Conservation (phyloP, 192 early-diverging fungal genomes). For the Coemansia sp. region DNA sequence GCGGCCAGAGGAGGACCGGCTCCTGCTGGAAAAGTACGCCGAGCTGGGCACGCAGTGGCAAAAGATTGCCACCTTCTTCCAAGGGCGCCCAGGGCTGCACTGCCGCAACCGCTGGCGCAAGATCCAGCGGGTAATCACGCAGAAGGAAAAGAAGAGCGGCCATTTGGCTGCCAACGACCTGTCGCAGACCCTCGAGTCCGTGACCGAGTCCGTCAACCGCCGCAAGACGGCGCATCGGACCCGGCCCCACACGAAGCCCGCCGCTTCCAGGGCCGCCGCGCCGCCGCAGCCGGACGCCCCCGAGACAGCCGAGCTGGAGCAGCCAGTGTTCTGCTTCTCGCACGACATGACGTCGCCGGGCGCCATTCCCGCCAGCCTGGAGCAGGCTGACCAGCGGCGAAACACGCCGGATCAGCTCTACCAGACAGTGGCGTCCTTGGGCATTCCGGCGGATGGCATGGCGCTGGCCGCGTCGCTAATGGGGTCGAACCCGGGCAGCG, state of each 20-base stretch:
- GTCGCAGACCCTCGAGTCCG: slow-evolving; percentile 20
- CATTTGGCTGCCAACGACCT: slow-evolving; percentile 16
- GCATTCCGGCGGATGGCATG: background rate
- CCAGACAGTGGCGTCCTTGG: background rate
- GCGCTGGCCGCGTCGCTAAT: slow-evolving; percentile 3
- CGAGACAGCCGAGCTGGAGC: too few species aligned
- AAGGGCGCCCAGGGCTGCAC: slow-evolving; percentile 67
- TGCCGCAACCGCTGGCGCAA: slow-evolving; percentile 78
- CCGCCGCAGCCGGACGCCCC: too few species aligned
- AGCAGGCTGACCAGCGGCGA: too few species aligned
- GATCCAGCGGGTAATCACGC: slow-evolving; percentile 54
- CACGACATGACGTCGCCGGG: too few species aligned
- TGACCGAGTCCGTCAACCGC: slow-evolving; percentile 45
- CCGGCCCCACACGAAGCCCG: slow-evolving; percentile 5
- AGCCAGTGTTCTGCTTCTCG: too few species aligned
- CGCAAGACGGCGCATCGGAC: slow-evolving; percentile 45
- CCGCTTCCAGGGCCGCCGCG: background rate
- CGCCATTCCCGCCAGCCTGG: too few species aligned
- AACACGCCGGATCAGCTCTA: slow-evolving; percentile 5
- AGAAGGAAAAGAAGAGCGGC: slow-evolving; percentile 39
- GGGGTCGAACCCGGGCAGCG: background rate
- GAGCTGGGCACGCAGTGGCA: slow-evolving; percentile 75
- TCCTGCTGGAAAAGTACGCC: slow-evolving; percentile 55
- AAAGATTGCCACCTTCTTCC: slow-evolving; percentile 67
- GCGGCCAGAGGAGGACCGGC: slow-evolving; percentile 60